These are phyloP conservation scores for Pistacia integerrima DNA, from an alignment of 345 rosid species.

Conservation along the genomic window DNA sequence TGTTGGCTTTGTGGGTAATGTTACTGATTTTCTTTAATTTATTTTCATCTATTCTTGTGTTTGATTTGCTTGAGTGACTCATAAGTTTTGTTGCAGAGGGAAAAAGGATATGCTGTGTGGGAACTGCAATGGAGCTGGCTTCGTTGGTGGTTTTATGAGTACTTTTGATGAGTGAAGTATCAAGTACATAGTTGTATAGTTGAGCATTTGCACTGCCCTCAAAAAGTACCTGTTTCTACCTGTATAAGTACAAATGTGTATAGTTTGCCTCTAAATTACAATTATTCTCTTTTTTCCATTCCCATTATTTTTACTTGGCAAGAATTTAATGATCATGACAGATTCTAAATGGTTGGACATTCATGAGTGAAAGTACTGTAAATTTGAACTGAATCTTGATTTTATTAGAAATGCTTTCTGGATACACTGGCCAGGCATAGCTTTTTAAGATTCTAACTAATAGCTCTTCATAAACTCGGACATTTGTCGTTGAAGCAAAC, in stretches of 20 bases:
- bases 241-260: background rate
- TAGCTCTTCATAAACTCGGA: slow-evolving; percentile 39
- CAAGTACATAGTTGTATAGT: too few relatives aligned
- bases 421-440: background rate
- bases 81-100: slow-evolving; percentile 42
- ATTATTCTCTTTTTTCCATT: too few relatives aligned
- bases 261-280: too few relatives aligned
- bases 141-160: slow-evolving; percentile 65
- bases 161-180: slow-evolving; percentile 49
- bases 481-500: slow-evolving; percentile 57
- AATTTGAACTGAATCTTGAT: too few relatives aligned
- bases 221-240: background rate
- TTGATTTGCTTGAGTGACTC: background rate
- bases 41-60: background rate
- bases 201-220: too few relatives aligned
- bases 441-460: slow-evolving; percentile 3
- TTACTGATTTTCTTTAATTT: background rate
- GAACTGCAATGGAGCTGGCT: slow-evolving; percentile 71
- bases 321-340: too few relatives aligned
- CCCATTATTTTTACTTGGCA: too few relatives aligned
- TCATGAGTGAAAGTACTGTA: too few relatives aligned
- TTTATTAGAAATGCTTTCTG: too few relatives aligned
- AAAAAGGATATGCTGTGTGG: slow-evolving; percentile 56
- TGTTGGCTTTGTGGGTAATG: slow-evolving; percentile 72
- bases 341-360: too few relatives aligned